Evolutionary conservation across 352 stramenopile species (phyloP).

Genomic region (Blastocystis sp.): DNA sequence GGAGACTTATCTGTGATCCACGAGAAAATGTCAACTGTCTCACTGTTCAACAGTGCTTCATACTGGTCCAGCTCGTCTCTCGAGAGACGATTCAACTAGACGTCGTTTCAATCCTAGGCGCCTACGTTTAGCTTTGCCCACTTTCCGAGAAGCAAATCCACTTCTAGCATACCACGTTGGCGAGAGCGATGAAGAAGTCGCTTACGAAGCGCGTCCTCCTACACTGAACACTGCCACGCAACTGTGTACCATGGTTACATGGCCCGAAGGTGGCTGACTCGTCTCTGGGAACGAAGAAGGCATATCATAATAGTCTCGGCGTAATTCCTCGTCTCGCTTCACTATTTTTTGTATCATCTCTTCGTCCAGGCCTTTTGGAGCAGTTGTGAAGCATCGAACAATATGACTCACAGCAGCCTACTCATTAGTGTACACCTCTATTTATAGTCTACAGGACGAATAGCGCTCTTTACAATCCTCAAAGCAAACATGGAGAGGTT

Average conservation of each 20-base stretch:
- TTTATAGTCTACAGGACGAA: neutral
- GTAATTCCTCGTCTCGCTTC: constrained; percentile 46
- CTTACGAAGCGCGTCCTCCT: constrained; percentile 39
- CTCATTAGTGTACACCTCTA: neutral
- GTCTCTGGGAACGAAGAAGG: neutral
- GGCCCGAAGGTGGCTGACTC: constrained; percentile 7
- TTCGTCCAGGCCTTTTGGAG: constrained; percentile 13
- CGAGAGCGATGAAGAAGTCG: constrained; percentile 49
- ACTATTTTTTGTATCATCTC: constrained; percentile 57
- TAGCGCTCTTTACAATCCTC: neutral
- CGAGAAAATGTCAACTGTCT: constrained; percentile 55
- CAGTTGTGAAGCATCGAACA: neutral
- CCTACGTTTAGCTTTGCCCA: constrained; percentile 30
- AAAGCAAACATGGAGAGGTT: neutral
- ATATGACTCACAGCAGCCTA: neutral
- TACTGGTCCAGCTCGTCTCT: constrained; percentile 53
- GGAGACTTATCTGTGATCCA: constrained; percentile 54
- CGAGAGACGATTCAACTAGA: constrained; percentile 36
- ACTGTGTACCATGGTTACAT: constrained; percentile 27
- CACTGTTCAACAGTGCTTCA: constrained; percentile 45
- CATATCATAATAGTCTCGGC: constrained; percentile 50
- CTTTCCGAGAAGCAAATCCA: constrained; percentile 55
- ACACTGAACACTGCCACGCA: neutral
- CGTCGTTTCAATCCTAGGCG: neutral
- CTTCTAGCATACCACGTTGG: constrained; percentile 57